These are phyloP conservation scores for Fremontodendron californicum DNA, from an alignment of 345 rosid species.

Conservation along the genomic window DNA sequence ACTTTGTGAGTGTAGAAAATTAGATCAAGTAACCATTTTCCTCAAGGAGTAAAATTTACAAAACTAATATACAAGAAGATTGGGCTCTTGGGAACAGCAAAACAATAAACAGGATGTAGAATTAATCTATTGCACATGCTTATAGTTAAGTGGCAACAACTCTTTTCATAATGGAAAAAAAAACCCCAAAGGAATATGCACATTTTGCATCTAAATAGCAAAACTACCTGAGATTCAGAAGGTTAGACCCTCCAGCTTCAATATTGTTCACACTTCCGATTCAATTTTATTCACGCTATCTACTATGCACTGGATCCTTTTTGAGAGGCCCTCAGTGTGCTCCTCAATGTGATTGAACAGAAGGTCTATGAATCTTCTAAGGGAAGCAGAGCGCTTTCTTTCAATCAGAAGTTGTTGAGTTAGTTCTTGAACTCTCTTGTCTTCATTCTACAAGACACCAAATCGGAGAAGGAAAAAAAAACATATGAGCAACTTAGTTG, in stretches of 20 bases:
- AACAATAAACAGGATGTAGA: background rate
- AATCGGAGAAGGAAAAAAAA: background rate
- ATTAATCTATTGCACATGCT: background rate
- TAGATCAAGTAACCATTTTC: background rate
- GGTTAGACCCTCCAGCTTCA: background rate
- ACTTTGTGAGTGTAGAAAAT: background rate
- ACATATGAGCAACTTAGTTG: background rate
- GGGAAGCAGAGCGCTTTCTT: slow-evolving; percentile 79
- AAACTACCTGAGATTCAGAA: background rate
- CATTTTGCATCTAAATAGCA: background rate
- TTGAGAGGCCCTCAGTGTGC: slow-evolving; percentile 70
- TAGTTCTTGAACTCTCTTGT: slow-evolving; percentile 76
- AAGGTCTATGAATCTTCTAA: slow-evolving; percentile 76
- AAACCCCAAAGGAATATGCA: background rate
- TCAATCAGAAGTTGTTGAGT: slow-evolving; percentile 79
- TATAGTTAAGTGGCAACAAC: background rate
- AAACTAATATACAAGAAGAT: background rate
- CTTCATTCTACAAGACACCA: slow-evolving; percentile 56
- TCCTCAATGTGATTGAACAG: slow-evolving; percentile 81
- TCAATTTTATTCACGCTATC: slow-evolving; percentile 40
- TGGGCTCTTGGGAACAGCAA: background rate
- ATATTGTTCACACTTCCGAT: slow-evolving; percentile 23
- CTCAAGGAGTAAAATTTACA: background rate
- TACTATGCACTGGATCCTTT: slow-evolving; percentile 70
- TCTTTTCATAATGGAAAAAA: background rate